Conservation (phyloP, 2,329 filamentous ascomycete species). For the Fusarium ambrosium region DNA sequence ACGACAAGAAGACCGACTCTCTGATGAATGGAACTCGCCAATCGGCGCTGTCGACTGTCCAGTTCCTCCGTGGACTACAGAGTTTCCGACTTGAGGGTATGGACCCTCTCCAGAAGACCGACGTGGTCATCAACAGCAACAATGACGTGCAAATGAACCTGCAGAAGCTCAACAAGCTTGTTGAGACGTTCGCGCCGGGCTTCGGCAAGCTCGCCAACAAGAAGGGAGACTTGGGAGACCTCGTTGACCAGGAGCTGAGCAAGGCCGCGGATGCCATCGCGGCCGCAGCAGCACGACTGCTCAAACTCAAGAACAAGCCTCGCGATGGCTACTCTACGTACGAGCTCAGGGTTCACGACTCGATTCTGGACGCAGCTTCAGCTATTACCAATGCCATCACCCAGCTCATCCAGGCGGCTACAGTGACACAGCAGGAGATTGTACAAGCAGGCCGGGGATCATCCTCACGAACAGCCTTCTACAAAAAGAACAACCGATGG, state of each 20-base stretch:
- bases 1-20: conserved; percentile 93
- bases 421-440: conserved; percentile 94
- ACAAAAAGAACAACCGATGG: conserved; percentile 99
- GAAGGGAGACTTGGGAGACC: conserved; percentile 89
- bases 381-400: conserved; percentile 95
- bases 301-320: conserved; percentile 96
- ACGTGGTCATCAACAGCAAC: conserved; percentile 97
- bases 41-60: conserved; percentile 87
- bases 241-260: conserved; percentile 91
- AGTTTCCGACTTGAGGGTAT: conserved; percentile 94
- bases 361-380: conserved; percentile 91
- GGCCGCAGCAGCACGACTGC: conserved; percentile 87
- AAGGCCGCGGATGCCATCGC: conserved; percentile 97
- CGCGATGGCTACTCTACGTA: conserved; percentile 95
- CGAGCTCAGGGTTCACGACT: conserved; percentile 95
- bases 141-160: conserved; percentile 95
- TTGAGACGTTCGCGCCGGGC: conserved; percentile 91
- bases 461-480: conserved; percentile 91
- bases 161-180: conserved; percentile 92
- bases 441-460: conserved; percentile 92
- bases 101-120: conserved; percentile 91
- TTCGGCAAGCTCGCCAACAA: conserved; percentile 83
- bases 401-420: conserved; percentile 94
- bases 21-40: conserved; percentile 86
- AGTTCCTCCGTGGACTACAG: conserved; percentile 94